Evolutionary conservation across 1,139 yeast genomes (phyloP).

Genomic region (Pichia terricola): DNA sequence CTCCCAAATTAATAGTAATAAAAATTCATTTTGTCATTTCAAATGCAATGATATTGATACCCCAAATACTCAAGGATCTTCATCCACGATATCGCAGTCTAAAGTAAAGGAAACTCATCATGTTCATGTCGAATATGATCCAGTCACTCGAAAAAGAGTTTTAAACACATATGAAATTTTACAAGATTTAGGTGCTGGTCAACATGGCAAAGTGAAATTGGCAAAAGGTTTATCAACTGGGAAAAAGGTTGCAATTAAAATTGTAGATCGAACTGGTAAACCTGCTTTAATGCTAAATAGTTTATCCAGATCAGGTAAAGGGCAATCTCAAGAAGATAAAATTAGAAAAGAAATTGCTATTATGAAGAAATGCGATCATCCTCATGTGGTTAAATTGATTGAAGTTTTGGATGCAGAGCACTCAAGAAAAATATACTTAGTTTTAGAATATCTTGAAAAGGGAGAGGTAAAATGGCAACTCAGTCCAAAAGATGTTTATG

Average conservation of each 20-base stretch:
- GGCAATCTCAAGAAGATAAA: slow-evolving; percentile 53
- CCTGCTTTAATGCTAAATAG: slow-evolving; percentile 42
- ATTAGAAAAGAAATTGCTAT: slow-evolving; percentile 89
- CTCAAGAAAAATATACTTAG: slow-evolving; percentile 80
- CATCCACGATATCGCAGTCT: slow-evolving; percentile 20
- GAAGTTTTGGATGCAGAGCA: slow-evolving; percentile 87
- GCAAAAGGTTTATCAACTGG: slow-evolving; percentile 66
- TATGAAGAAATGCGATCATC: slow-evolving; percentile 88
- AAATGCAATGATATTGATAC: slow-evolving; percentile 1
- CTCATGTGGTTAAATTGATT: slow-evolving; percentile 74
- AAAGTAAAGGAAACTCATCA: slow-evolving; percentile 74
- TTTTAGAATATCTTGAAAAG: slow-evolving; percentile 80
- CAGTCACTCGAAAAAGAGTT: slow-evolving; percentile 72
- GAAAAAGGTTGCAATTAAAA: slow-evolving; percentile 83
- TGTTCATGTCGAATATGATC: slow-evolving; percentile 81
- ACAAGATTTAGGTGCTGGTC: slow-evolving; percentile 86
- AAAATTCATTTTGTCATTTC: slow-evolving; percentile 2
- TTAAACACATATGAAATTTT: slow-evolving; percentile 87
- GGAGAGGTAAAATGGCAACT: slow-evolving; percentile 89
- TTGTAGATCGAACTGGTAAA: slow-evolving; percentile 68
- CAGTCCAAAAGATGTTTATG: slow-evolving; percentile 16
- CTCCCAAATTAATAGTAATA: neutral
- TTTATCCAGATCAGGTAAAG: slow-evolving; percentile 17
- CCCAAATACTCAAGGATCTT: neutral
- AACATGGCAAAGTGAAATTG: slow-evolving; percentile 93